Percentiles rank a stretch among this genome's conserved stretches.
Conservation (phyloP, 495 filamentous ascomycete genomes). For the Aspergillus hancockii region DNA sequence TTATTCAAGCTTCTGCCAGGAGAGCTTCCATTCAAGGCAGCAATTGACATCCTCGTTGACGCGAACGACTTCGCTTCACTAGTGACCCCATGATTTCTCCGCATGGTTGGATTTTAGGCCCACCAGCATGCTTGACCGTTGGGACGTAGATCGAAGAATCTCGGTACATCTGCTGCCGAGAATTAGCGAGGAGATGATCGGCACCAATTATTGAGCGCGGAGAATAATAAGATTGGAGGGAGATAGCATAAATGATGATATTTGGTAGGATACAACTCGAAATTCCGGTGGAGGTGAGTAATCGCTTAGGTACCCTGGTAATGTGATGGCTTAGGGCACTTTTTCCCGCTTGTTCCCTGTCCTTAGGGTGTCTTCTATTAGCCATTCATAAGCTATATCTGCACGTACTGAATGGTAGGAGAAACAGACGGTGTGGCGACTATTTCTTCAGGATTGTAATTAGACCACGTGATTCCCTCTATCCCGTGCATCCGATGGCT, state of each 20-base stretch:
- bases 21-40: background rate
- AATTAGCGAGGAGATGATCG: background rate
- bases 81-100: background rate
- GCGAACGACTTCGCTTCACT: background rate
- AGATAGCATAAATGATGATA: too few species aligned
- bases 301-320: too few species aligned
- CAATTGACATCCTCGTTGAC: background rate
- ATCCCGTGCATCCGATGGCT: too few species aligned
- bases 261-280: too few species aligned
- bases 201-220: background rate
- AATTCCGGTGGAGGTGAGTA: too few species aligned
- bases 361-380: too few species aligned
- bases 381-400: too few species aligned
- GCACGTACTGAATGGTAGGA: constrained; percentile 47
- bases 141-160: background rate
- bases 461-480: too few species aligned
- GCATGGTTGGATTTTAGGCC: background rate
- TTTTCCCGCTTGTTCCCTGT: too few species aligned
- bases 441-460: constrained; percentile 7
- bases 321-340: too few species aligned
- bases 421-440: constrained; percentile 44
- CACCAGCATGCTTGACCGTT: background rate
- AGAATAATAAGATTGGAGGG: too few species aligned
- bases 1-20: background rate
- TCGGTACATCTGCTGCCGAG: constrained; percentile 5